These are phyloP conservation scores for Boletus vermiculosoides DNA, from an alignment of 768 basidiomycete species.

Conservation along the genomic window DNA sequence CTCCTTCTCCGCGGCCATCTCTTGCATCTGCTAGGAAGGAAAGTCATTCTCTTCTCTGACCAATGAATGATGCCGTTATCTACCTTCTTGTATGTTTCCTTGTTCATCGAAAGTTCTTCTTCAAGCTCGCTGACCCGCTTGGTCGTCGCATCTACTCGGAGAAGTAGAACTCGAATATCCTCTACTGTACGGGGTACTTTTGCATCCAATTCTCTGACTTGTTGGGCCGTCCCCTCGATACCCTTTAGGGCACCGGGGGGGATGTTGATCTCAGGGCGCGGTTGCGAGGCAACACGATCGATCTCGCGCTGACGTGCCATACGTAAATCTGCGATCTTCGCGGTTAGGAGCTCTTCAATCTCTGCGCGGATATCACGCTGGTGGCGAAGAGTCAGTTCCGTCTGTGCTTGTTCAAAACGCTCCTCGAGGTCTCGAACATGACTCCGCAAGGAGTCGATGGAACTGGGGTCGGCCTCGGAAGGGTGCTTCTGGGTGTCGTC, in stretches of 20 bases:
- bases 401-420: constrained; percentile 31
- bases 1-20: constrained; percentile 15
- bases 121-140: constrained; percentile 22
- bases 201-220: constrained; percentile 20
- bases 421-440: constrained; percentile 27
- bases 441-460: constrained; percentile 13
- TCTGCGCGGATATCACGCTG: constrained; percentile 17
- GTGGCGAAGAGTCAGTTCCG: constrained; percentile 30
- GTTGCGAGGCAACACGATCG: constrained; percentile 14
- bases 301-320: constrained; percentile 22
- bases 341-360: constrained; percentile 18
- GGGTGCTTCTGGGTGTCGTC: background rate
- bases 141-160: constrained; percentile 21
- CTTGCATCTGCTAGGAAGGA: constrained; percentile 16
- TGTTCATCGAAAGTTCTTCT: constrained; percentile 19
- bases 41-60: constrained; percentile 1
- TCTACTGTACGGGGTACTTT: constrained; percentile 26
- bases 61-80: background rate
- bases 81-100: constrained; percentile 22
- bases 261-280: constrained; percentile 22
- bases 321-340: constrained; percentile 22
- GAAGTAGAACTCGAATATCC: constrained; percentile 27
- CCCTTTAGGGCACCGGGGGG: constrained; percentile 12
- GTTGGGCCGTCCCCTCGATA: constrained; percentile 21
- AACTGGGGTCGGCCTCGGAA: background rate